A percentile compares a stretch with the other conserved stretches of the same genome.
These are phyloP conservation scores for Neoboletus brunneissimus DNA, from an alignment of 768 basidiomycete genomes.

Conservation along the genomic window DNA sequence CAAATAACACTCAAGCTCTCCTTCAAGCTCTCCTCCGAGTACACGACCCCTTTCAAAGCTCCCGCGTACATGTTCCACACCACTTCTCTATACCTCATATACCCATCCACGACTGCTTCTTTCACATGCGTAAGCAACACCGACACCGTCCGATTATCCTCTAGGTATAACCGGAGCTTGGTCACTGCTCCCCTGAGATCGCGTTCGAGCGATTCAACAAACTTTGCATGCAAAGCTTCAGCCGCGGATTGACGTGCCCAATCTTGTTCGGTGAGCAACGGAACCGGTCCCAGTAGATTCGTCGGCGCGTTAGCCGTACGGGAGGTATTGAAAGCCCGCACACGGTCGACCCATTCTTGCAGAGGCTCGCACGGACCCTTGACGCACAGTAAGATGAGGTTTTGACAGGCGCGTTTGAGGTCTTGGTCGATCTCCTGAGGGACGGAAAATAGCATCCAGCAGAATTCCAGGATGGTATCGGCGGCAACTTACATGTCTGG, in stretches of 20 bases:
- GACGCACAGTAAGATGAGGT: conserved; percentile 66
- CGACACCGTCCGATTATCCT: conserved; percentile 72
- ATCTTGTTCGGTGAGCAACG: conserved; percentile 37
- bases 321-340: conserved; percentile 34
- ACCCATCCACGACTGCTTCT: conserved; percentile 72
- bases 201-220: conserved; percentile 52
- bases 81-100: conserved; percentile 68
- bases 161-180: conserved; percentile 73
- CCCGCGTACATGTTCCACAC: conserved; percentile 49
- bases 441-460: background rate
- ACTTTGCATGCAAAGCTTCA: conserved; percentile 49
- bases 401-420: conserved; percentile 82
- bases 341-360: conserved; percentile 59
- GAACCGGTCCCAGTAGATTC: conserved; percentile 11
- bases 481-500: conserved; percentile 56
- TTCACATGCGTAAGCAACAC: conserved; percentile 77
- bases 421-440: conserved; percentile 83
- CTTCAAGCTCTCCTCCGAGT: conserved; percentile 38
- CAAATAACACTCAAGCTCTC: conserved; percentile 39
- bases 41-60: conserved; percentile 31
- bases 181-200: conserved; percentile 54
- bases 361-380: conserved; percentile 57
- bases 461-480: background rate
- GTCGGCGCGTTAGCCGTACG: conserved; percentile 21
- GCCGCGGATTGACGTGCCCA: conserved; percentile 54